Conservation (phyloP, 148 eudicot genomes). For the Rhododendron griersonianum region DNA sequence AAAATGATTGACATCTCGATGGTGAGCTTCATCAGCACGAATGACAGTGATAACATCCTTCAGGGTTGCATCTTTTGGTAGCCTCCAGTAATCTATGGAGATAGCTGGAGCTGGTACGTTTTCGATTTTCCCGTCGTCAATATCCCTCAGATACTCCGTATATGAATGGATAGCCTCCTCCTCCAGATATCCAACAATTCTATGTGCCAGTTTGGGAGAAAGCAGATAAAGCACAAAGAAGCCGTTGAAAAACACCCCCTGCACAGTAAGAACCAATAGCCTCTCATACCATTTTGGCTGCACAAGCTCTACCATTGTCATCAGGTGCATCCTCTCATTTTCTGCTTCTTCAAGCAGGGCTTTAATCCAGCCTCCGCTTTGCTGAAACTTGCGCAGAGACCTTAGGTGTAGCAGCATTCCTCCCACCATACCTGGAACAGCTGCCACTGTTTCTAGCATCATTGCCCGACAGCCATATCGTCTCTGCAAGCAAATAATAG, state of each 20-base stretch:
- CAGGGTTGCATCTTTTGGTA: slow-evolving; percentile 70
- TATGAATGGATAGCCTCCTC: slow-evolving; percentile 93
- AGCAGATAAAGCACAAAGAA: slow-evolving; percentile 60
- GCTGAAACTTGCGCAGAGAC: slow-evolving; percentile 77
- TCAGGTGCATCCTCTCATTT: slow-evolving; percentile 92
- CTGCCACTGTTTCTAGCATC: slow-evolving; percentile 96
- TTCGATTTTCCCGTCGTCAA: slow-evolving; percentile 66
- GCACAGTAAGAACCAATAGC: slow-evolving; percentile 67
- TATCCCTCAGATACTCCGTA: slow-evolving; percentile 75
- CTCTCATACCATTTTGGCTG: slow-evolving; percentile 91
- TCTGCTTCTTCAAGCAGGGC: slow-evolving; percentile 92
- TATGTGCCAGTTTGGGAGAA: slow-evolving; percentile 84
- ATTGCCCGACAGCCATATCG: slow-evolving; percentile 87
- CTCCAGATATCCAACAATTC: slow-evolving; percentile 86
- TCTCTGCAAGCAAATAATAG: slow-evolving; percentile 35
- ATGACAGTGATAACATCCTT: slow-evolving; percentile 84
- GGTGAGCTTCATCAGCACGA: slow-evolving; percentile 97
- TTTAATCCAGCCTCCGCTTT: slow-evolving; percentile 90
- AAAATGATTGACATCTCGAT: slow-evolving; percentile 93
- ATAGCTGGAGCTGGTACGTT: slow-evolving; percentile 85
- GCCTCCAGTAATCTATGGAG: slow-evolving; percentile 87
- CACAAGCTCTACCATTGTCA: slow-evolving; percentile 92
- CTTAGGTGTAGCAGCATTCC: slow-evolving; percentile 77
- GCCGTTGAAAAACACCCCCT: slow-evolving; percentile 72
- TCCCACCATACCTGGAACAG: slow-evolving; percentile 88